Base-by-base conservation (phyloP, 495 filamentous ascomycete species). In the Trichoderma parareesei region DNA sequence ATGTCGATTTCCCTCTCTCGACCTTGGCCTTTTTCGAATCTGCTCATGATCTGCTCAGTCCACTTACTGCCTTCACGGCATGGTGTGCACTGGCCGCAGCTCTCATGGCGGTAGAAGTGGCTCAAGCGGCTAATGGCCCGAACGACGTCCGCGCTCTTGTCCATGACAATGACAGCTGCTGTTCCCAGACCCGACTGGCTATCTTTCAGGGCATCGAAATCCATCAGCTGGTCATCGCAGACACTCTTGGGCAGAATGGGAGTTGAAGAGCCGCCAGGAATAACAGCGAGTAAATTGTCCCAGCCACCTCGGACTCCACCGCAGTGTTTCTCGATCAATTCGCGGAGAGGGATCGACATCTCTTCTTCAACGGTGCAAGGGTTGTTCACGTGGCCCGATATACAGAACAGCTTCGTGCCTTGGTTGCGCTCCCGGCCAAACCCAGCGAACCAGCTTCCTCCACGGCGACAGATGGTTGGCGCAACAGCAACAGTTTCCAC, bases 141-240 rank as follows among this genome's bases (percentile, higher is more conserved):
- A 64, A 98, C 90, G 59, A 98, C 90, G 76, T 98, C 94, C 44
- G 94, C 88, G 73, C 87, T 91, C 86, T 97, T 93, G 79, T 98
- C 95, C 89, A 98, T 95, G 71, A 98, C 94, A 74, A 98, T 95
- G 72, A 98, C 92, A 64, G 94, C 94, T 6, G 94, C 94, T n/a
- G 94, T 98, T 66, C 94, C 94, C 11, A 98, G 86, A 83, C 94
- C 94, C 49, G 90, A 91, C 75, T 98, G 94, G 67, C 87, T 92
- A 79, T 98, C 94, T 83, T 98, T 98, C 63, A 98, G 84, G 20
- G 90, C 93, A 75, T 98, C 94, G 74, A 98, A 98, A 78, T 98
- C 94, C 94, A 98, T 98, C 53, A 98, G 80, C 78, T 97, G 93
- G 72, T 95, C 85, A 73, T 96, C 91, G 73, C 93, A 97, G 57